Base-by-base conservation (phyloP, 1,284 basidiomycete genomes). In the Pterula multifida region DNA sequence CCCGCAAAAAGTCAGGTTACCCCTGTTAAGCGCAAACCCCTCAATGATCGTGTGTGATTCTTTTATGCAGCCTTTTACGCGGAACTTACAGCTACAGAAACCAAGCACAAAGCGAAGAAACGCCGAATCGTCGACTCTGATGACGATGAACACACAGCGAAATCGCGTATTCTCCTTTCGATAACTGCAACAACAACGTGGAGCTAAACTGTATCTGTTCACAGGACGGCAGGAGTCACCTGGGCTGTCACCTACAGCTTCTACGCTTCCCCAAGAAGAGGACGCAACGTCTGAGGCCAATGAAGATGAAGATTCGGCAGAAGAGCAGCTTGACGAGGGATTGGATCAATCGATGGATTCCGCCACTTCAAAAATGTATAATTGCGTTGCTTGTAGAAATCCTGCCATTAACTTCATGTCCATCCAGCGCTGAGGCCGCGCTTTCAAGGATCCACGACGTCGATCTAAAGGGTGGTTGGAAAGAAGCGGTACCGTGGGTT, bases 381-480 rank as follows among this genome's bases (percentile, higher is more conserved):
- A 35, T 35, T 35, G 32, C 32, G n/a, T 9, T 35, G 32, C 32
- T n/a, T n/a, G n/a, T 9, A 35, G 32, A 35, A 17, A 19, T 42
- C 53, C 32, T 26, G n/a, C 26, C 45, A 24, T 2, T 36, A 17
- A 21, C n/a, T 47, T 19, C 36, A 32, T 35, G 19, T n/a, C 28
- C 22, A 35, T 48, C 22, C 52, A 92, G 90, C 57, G 90, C 86
- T 13, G 79, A 88, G 57, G 76, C 73, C 47, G 82, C 76, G 4
- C 62, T 89, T 26, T 74, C 72, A 22, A 74, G 76, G 55, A 80
- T 73, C 49, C 63, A 72, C 17, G 81, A 85, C n/a, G 84, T 90
- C 1, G 88, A 91, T 57, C 72, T 90, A 13, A 73, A 81, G 53
- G 85, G 85, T 48, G 86, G 85, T 1, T 98, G 94, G 94, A 87